Evolutionary conservation across 176 grass and related monocot species (phyloP), one percentile per base, ranked within the genome.

Genomic region (Cocos nucifera): DNA sequence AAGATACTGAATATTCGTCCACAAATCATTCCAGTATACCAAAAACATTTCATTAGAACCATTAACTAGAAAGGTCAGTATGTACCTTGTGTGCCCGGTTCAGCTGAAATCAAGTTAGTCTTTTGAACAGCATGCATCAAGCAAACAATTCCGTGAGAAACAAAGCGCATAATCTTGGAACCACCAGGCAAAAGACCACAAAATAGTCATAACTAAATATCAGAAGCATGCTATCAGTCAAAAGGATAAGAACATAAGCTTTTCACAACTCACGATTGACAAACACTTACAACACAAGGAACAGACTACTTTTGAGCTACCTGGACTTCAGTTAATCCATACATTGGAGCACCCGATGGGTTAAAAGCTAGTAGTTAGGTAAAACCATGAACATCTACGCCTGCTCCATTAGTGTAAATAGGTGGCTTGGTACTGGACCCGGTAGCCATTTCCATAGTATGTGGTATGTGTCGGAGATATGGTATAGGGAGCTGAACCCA

Each of bases 371-470:
- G 63, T 82, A 77, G 76, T 79, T 80, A 72, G 69, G 64, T 57
- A 56, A 69, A 54, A 83, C 27, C 72, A 28, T 66, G 17, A 55
- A 59, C 57, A 55, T 29, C 19, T 50, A 6, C 28, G 27, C 75
- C 75, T 58, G 77, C 55, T 69, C 80, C 82, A 70, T 85, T 74
- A 96, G 80, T 96, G 81, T 62, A 96, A 79, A 67, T 85, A 90
- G 0, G 72, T 58, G 51, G 86, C 70, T 65, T 78, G 87, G 58
- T 88, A 90, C 72, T 89, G 89, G 27, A 92, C 73, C 25, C 67
- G 87, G 60, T 92, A 91, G 48, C 69, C 84, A 61, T 83, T 96
- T 65, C 84, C 76, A 58, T 97, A 92, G 51, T 97, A 97, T 17
- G 78, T 69, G 15, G 78, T 63, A 23, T 83, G 80, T 17, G 83